Base-by-base conservation (phyloP, 164 flowering plant species). In the Piper longum region DNA sequence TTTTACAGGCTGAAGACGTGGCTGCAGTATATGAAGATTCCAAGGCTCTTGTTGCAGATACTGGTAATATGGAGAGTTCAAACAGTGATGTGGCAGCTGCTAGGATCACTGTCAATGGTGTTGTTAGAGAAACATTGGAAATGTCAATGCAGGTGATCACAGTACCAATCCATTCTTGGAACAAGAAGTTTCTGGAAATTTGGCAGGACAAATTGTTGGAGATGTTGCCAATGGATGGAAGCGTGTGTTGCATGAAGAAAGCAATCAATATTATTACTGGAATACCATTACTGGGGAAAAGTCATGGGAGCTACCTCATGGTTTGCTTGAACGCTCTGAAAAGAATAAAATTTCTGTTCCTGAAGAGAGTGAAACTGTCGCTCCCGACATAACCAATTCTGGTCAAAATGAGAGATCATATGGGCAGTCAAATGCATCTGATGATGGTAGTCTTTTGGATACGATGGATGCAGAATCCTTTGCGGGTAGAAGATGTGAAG, bases 271-370 rank as follows among this genome's bases (percentile, higher is more conserved):
- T 67, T 93, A 93, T 69, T 93, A 93, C 74, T 93, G 99, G 99
- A 93, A 93, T 73, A 76, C 71, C 61, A 78, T 67, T 61, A 90
- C 97, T 13, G 99, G 99, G 52, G 99, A 90, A 77, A 93, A 97
- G 52, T 90, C 99, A 52, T 93, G 99, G 99, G 92, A 85, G 57
- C 73, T 77, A 60, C 98, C 98, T 57, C 72, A 75, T 63, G 73
- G 71, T 66, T 72, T 86, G 69, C 62, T 72, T 59, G 84, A 72
- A 66, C 58, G 44, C 26, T 19, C 4, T 6, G 75, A 61, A 54
- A 62, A n/a, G n/a, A n/a, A n/a, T n/a, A n/a, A n/a, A n/a, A n/a
- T 64, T 65, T 65, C 66, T 60, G 41, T 43, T 43, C 45, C 45
- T 43, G 45, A 43, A 43, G 45, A 43, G 8, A 43, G 45, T 43